These are phyloP conservation scores for Thymus mandschuricus DNA, from an alignment of 257 asterid species.

Conservation along the genomic window DNA sequence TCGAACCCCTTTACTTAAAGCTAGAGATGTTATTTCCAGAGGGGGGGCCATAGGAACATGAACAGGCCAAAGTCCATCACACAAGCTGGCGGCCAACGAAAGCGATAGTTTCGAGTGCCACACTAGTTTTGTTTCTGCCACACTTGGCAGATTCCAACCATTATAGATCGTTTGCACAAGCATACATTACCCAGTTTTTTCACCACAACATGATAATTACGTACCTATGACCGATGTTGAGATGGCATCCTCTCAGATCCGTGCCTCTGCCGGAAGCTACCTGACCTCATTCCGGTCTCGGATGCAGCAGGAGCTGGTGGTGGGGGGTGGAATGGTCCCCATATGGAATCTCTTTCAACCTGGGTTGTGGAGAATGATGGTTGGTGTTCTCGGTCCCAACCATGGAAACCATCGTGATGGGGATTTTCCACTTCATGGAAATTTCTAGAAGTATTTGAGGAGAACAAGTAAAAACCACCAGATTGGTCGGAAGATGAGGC, in stretches of 20 bases:
- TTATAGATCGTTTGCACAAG: slow-evolving; percentile 49
- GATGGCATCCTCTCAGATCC: slow-evolving; percentile 83
- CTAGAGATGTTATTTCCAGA: slow-evolving; percentile 29
- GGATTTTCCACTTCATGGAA: slow-evolving; percentile 66
- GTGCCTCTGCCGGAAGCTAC: slow-evolving; percentile 64
- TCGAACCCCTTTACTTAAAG: slow-evolving; percentile 7
- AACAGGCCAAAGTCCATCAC: slow-evolving; percentile 53
- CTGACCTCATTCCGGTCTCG: slow-evolving; percentile 45
- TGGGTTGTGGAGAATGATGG: slow-evolving; percentile 48
- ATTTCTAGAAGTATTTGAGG: slow-evolving; percentile 58
- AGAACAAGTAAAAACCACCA: slow-evolving; percentile 60
- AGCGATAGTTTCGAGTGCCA: slow-evolving; percentile 41
- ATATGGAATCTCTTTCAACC: slow-evolving; percentile 58
- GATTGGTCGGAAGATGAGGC: slow-evolving; percentile 67
- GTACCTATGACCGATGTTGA: slow-evolving; percentile 60
- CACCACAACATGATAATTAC: slow-evolving; percentile 29
- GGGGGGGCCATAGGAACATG: slow-evolving; percentile 38
- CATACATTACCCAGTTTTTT: slow-evolving; percentile 44
- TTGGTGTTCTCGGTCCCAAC: slow-evolving; percentile 67
- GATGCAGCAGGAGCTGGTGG: slow-evolving; percentile 49
- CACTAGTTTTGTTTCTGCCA: slow-evolving; percentile 38
- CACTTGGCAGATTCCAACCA: slow-evolving; percentile 8
- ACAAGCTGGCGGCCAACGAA: slow-evolving; percentile 41
- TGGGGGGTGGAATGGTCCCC: slow-evolving; percentile 71
- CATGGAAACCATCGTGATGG: slow-evolving; percentile 42